These are phyloP conservation scores for Zygosaccharomyces bailii DNA, from an alignment of 805 yeast species.

Conservation along the genomic window DNA sequence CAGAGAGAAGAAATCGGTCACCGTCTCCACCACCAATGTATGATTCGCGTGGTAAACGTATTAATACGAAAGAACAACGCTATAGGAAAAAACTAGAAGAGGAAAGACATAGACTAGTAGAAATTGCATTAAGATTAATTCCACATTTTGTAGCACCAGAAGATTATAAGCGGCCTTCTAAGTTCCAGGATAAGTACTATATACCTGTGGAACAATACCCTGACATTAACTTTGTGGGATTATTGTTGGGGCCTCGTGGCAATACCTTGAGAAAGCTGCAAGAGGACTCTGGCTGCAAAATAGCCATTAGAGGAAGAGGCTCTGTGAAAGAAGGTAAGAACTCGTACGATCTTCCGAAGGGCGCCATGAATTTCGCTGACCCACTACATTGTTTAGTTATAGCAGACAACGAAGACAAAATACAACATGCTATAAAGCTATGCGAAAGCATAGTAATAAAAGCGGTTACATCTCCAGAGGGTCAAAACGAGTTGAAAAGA, in stretches of 20 bases:
- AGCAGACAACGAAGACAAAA: constrained; percentile 74
- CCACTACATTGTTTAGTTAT: constrained; percentile 85
- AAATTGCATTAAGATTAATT: constrained; percentile 62
- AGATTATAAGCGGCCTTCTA: constrained; percentile 68
- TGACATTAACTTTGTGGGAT: constrained; percentile 87
- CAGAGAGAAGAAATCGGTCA: constrained; percentile 50
- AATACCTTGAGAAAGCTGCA: constrained; percentile 79
- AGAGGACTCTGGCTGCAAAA: constrained; percentile 79
- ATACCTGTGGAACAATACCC: constrained; percentile 87
- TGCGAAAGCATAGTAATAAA: constrained; percentile 74
- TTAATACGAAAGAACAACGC: constrained; percentile 76
- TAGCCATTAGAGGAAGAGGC: constrained; percentile 92
- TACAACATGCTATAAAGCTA: constrained; percentile 68
- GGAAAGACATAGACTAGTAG: constrained; percentile 79
- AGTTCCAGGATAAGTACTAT: constrained; percentile 74
- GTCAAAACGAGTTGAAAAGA: constrained; percentile 86
- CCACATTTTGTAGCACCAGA: constrained; percentile 79
- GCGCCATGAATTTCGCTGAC: constrained; percentile 62
- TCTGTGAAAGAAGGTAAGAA: constrained; percentile 90
- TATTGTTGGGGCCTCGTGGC: constrained; percentile 93
- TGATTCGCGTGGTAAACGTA: constrained; percentile 77
- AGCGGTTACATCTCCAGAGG: constrained; percentile 87
- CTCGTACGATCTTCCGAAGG: constrained; percentile 44
- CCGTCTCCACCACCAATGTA: constrained; percentile 93
- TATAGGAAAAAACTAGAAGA: constrained; percentile 60